Conservation (phyloP, 2,329 filamentous ascomycete species). For the Eurotiales sp. region DNA sequence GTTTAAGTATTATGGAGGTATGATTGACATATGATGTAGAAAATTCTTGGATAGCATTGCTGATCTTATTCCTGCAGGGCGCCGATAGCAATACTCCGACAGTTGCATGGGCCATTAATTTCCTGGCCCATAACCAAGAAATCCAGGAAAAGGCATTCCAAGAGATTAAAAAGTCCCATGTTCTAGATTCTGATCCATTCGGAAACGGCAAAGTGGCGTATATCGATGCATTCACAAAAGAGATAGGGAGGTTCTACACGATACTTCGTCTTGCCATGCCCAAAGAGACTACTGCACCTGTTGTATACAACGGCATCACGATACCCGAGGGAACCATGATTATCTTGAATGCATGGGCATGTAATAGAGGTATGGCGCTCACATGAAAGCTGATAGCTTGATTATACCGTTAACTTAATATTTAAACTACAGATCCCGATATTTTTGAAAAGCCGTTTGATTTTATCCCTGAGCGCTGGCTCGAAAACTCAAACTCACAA, state of each 20-base stretch:
- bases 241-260: slow-evolving; percentile 13
- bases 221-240: slow-evolving; percentile 15
- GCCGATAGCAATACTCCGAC: slow-evolving; percentile 13
- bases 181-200: slow-evolving; percentile 11
- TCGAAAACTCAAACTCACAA: slow-evolving; percentile 13
- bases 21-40: background rate
- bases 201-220: slow-evolving; percentile 14
- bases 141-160: slow-evolving; percentile 15
- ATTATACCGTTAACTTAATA: background rate
- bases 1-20: slow-evolving; percentile 16
- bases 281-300: slow-evolving; percentile 6
- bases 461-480: slow-evolving; percentile 18
- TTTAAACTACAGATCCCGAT: background rate
- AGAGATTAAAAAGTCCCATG: slow-evolving; percentile 8
- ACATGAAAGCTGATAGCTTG: background rate
- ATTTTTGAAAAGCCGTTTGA: background rate
- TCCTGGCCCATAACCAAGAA: slow-evolving; percentile 14
- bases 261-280: slow-evolving; percentile 16
- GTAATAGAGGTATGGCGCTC: slow-evolving; percentile 14
- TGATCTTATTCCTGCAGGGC: slow-evolving; percentile 5
- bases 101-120: slow-evolving; percentile 12
- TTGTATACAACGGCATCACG: slow-evolving; percentile 12
- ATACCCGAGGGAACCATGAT: slow-evolving; percentile 17
- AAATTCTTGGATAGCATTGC: background rate
- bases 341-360: slow-evolving; percentile 18